Base-by-base conservation (phyloP, 2,329 filamentous ascomycete genomes). In the Didymella keratinophila region DNA sequence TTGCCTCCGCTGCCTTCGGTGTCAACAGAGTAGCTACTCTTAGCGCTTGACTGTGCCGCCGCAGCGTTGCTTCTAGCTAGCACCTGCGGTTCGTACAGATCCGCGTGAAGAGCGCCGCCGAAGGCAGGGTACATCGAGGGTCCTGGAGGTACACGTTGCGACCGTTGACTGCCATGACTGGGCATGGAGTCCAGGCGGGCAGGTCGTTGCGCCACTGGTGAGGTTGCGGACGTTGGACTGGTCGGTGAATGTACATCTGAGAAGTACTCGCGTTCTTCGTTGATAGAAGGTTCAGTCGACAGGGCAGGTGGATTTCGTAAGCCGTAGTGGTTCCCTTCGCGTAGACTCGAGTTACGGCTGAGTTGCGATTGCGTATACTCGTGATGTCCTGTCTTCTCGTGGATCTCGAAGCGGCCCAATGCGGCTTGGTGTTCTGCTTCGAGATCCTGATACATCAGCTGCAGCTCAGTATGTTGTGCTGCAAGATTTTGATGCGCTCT, bases 401-500 rank as follows among this genome's bases (percentile, higher is more conserved):
- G 67, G 9, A 39, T 37, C 4, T 63, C 65, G 18, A 71, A 54
- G 25, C 68, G 71, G 18, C 69, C 72, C 5, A 68, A 30, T 28
- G 68, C 64, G 20, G 70, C 69, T 60, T 73, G 66, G 30, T 66
- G 69, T 56, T 76, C 71, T 14, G 66, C 73, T 48, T 79, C 71
- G 30, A 80, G 65, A 23, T 81, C 77, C 41, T 78, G 75, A 36
- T 75, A 78, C 42, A 78, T 77, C 65, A 81, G 76, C 50, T 83
- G 78, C 1, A 86, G 74, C 32, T 83, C 81, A 0, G 80, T 83
- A 63, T 82, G 82, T 45, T 80, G 78, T 43, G 81, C 78, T 9
- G 84, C 72, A 5, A 87, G 72, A 28, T 79, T 78, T 25, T 79
- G 79, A 64, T 86, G 80, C 3, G 82, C 79, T 65, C 82, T 84